A percentile compares a stretch with the other conserved stretches of the same genome.
phyloP scores from a whole-genome alignment of 352 stramenopile genomes.

The Pythium graminicola region DNA sequence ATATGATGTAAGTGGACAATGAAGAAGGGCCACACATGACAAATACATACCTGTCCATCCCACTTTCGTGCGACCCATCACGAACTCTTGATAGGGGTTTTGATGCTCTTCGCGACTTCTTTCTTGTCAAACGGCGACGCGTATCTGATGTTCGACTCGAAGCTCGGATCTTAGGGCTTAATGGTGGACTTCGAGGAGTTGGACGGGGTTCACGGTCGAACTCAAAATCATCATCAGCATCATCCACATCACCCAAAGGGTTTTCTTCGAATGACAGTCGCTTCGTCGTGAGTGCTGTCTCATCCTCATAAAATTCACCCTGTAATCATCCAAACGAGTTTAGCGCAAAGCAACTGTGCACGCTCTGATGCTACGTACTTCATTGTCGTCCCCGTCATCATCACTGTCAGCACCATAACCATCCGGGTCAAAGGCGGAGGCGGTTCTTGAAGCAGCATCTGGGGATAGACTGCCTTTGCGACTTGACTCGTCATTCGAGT shows the following conservation, averaged over 20 bases:
- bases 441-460: slow-evolving; percentile 42
- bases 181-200: slow-evolving; percentile 38
- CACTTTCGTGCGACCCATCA: slow-evolving; percentile 65
- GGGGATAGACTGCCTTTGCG: slow-evolving; percentile 59
- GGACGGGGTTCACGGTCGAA: slow-evolving; percentile 70
- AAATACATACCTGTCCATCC: slow-evolving; percentile 59
- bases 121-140: slow-evolving; percentile 42
- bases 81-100: slow-evolving; percentile 51
- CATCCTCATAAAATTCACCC: slow-evolving; percentile 76
- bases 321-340: slow-evolving; percentile 17
- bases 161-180: slow-evolving; percentile 47
- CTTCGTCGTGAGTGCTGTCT: slow-evolving; percentile 49
- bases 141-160: slow-evolving; percentile 30
- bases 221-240: slow-evolving; percentile 85
- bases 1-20: background rate
- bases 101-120: slow-evolving; percentile 42
- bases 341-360: background rate
- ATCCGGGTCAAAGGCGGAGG: slow-evolving; percentile 31
- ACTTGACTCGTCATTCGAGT: slow-evolving; percentile 70
- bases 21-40: background rate
- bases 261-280: slow-evolving; percentile 77
- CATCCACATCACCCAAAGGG: slow-evolving; percentile 59
- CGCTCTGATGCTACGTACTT: no score
- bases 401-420: slow-evolving; percentile 72
- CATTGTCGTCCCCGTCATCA: slow-evolving; percentile 81